Base-by-base conservation (phyloP, 495 filamentous ascomycete species). In the Talaromyces liani region DNA sequence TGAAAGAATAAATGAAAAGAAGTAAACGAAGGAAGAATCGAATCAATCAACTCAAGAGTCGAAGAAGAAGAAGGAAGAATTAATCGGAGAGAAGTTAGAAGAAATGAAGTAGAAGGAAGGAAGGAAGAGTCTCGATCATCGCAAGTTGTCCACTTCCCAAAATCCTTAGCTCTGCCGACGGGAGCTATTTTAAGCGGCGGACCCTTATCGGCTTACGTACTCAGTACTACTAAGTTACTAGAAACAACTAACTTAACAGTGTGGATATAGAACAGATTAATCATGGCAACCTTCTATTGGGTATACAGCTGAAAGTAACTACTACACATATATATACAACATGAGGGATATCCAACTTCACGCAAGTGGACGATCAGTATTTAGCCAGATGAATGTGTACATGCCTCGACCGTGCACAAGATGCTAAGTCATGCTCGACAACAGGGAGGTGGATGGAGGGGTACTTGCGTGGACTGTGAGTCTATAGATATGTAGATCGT, bases 91-190 rank as follows among this genome's bases (percentile, higher is more conserved):
- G 18, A 25, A 25, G 24, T 5, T 31, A n/a, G 27, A 29, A 31
- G 29, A 31, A 31, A 31, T 31, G 29, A 22, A 27, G n/a, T 16
- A 31, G 53, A 47, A 61, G 20, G 18, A 45, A 61, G 2, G 34
- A 29, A 45, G 41, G 16, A n/a, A 12, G 58, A 55, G 69, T 49
- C 68, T 66, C 25, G 53, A 56, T 58, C 56, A 18, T 34, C 27
- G 31, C 56, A 16, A 58, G 56, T 58, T 58, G 56, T 58, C 56
- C 56, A 58, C 56, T 58, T 58, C 56, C 53, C 53, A 36, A 36
- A 31, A 36, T 18, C 56, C 56, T 58, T 58, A 36, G 27, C 31
- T 33, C n/a, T 29, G 18, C 18, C 8, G 22, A 18, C 24, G 31
- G n/a, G 31, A 58, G 56, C 56, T 58, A 58, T 58, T 58, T 58